Evolutionary conservation across 441 rosid genomes (phyloP), one percentile per base, ranked within the genome.

Genomic region (Populus trichocarpa): DNA sequence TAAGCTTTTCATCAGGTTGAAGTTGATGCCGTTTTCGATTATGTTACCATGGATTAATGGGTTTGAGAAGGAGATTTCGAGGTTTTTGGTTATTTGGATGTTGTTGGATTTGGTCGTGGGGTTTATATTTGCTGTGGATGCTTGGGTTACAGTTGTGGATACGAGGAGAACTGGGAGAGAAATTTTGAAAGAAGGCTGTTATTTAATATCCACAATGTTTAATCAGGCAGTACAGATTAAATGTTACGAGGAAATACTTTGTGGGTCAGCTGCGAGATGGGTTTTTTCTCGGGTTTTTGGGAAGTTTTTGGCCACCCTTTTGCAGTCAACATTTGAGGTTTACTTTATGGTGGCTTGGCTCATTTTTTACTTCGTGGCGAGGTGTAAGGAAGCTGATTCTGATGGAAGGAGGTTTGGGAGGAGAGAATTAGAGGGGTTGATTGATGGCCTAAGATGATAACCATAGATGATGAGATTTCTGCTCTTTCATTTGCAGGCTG

Each of bases 261-360:
- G 98, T 73, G 97, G 99, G 13, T 87, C 97, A 13, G 86, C 88
- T 65, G 86, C 87, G 25, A 86, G 91, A 79, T 91, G 89, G 94
- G 70, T 84, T 67, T 75, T 93, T 84, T 50, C 87, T 69, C 81
- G 74, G 53, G 46, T 86, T 12, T 67, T 91, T 16, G 97, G 98
- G 78, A 91, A 84, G 70, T 73, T 83, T 75, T 82, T 87, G 73
- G 95, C 96, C 36, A 78, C 88, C 0, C 66, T 88, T 77, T 42
- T 92, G 25, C 99, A 95, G 79, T 90, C 98, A 26, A 79, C 82
- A 33, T 50, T 90, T 83, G 99, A 95, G 83, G 92, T 95, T 77
- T 95, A 89, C 75, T 93, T 95, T 84, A 93, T 89, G 95, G 87
- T 91, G 72, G 98, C 90, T 46, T 95, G 99, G 99, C 85, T 93